Evolutionary conservation across 441 rosid genomes (phyloP).

Genomic region (Populus hybrid): DNA sequence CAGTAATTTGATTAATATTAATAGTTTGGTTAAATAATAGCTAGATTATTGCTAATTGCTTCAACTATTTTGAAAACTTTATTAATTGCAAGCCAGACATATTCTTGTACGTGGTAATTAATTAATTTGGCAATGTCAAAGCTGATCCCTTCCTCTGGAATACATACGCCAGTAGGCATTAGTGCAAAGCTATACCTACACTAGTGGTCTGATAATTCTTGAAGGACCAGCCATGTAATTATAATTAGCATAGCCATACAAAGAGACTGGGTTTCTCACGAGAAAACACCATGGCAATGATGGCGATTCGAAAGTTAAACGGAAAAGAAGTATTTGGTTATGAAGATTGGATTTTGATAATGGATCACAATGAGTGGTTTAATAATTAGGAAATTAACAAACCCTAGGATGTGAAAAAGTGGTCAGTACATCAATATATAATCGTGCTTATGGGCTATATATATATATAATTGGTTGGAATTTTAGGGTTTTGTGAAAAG

Average conservation of each 20-base stretch:
- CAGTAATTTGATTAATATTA: too few species aligned
- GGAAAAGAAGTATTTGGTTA: conserved; percentile 20
- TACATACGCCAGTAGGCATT: neutral
- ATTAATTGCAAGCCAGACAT: neutral
- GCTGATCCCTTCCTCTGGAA: too few species aligned
- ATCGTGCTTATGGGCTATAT: conserved; percentile 10
- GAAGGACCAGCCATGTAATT: too few species aligned
- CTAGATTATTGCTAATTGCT: neutral
- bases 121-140: too few species aligned
- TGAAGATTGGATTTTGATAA: conserved; percentile 33
- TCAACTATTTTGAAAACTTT: neutral
- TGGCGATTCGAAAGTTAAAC: conserved; percentile 20
- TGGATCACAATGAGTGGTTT: conserved; percentile 27
- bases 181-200: neutral
- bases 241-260: too few species aligned
- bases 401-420: conserved; percentile 20
- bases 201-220: too few species aligned
- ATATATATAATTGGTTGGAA: conserved; percentile 9
- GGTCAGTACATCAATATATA: neutral
- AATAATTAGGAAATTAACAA: conserved; percentile 26
- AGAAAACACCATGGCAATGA: conserved; percentile 13
- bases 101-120: neutral
- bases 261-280: conserved; percentile 20
- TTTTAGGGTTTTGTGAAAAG: conserved; percentile 21
- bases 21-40: too few species aligned